Conservation (phyloP, 768 basidiomycete genomes). For the Mrakia gelida region DNA sequence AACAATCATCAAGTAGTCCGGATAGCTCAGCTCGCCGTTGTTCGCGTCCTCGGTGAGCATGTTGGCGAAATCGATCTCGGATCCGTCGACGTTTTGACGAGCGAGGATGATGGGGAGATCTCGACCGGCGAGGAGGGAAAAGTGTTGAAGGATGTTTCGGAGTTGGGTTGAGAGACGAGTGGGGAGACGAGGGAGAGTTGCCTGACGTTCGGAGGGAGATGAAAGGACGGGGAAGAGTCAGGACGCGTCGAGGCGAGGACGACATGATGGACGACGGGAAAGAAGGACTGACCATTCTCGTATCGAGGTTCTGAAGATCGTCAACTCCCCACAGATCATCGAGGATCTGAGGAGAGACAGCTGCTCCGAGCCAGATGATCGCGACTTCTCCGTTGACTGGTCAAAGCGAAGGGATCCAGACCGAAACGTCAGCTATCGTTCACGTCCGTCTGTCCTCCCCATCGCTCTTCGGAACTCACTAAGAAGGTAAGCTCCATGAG, state of each 20-base stretch:
- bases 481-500: conserved; percentile 84
- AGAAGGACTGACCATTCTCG: conserved; percentile 57
- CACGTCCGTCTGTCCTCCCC: not conserved
- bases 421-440: not conserved
- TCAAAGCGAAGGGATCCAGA: no score
- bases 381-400: conserved; percentile 81
- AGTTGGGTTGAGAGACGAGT: conserved; percentile 78
- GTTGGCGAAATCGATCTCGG: conserved; percentile 93
- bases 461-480: conserved; percentile 51
- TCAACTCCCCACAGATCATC: conserved; percentile 80
- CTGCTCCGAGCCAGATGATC: conserved; percentile 85
- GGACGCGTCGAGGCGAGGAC: not conserved
- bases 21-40: conserved; percentile 14
- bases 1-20: conserved; percentile 9
- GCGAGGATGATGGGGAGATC: conserved; percentile 59
- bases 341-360: conserved; percentile 74
- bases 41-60: conserved; percentile 82
- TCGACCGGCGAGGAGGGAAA: conserved; percentile 50
- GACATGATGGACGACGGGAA: not conserved
- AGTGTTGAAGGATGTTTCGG: conserved; percentile 72
- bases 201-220: conserved; percentile 48
- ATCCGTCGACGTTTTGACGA: conserved; percentile 85
- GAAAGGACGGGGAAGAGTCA: conserved; percentile 11
- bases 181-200: conserved; percentile 62
- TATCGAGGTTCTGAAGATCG: conserved; percentile 64